A percentile compares a stretch with the other conserved stretches of the same genome.
phyloP scores from a whole-genome alignment of 371 early-diverging fungal species.

The Synchytrium microbalum region DNA sequence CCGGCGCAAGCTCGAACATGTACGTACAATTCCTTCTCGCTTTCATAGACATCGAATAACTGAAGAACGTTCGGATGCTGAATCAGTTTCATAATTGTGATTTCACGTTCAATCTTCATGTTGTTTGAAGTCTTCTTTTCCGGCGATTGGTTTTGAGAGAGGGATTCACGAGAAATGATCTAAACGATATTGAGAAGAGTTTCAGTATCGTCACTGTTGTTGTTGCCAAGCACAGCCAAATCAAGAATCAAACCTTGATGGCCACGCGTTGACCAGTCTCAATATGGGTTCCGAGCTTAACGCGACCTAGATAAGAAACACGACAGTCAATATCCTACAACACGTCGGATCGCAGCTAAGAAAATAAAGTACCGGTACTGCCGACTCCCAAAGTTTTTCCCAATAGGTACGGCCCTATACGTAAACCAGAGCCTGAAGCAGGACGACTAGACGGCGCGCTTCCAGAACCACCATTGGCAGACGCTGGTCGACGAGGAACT shows the following conservation, averaged over 20 bases:
- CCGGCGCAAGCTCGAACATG: not conserved
- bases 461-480: not conserved
- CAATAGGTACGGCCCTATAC: slow-evolving; percentile 67
- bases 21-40: slow-evolving; percentile 71
- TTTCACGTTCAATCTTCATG: slow-evolving; percentile 84
- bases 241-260: slow-evolving; percentile 51
- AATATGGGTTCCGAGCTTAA: slow-evolving; percentile 69
- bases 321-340: no score
- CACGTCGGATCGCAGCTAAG: not conserved
- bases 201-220: no score
- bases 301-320: slow-evolving; percentile 47
- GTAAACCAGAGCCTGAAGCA: slow-evolving; percentile 7
- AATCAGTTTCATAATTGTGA: slow-evolving; percentile 87
- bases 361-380: slow-evolving; percentile 55
- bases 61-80: slow-evolving; percentile 85
- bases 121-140: slow-evolving; percentile 41
- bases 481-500: not conserved
- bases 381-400: slow-evolving; percentile 77
- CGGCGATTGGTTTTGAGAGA: slow-evolving; percentile 28
- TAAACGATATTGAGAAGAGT: no score
- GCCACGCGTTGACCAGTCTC: slow-evolving; percentile 71
- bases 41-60: slow-evolving; percentile 85
- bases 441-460: not conserved
- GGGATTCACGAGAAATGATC: slow-evolving; percentile 58
- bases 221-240: not conserved